Percentiles rank a stretch among this genome's conserved stretches.
Evolutionary conservation across 148 eudicot species (phyloP).

Genomic region (Talinum fruticosum): DNA sequence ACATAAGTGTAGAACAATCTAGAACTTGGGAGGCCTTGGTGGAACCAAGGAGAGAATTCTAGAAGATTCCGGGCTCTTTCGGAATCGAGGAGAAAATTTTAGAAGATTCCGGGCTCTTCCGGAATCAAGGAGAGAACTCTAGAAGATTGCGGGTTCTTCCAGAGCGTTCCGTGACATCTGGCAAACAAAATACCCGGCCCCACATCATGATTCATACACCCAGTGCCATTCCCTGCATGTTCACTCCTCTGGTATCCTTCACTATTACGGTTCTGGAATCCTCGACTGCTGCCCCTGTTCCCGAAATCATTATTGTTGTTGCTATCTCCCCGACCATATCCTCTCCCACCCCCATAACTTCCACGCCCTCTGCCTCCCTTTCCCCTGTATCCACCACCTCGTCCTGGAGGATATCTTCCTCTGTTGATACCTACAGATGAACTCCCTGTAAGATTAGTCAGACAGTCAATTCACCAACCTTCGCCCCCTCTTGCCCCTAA

Average conservation of each 20-base stretch:
- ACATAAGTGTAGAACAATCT: no score
- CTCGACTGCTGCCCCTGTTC: constrained; percentile 41
- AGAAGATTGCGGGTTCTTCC: no score
- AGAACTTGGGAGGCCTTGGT: no score
- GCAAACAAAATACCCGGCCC: constrained; percentile 35
- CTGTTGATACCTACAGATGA: constrained; percentile 42
- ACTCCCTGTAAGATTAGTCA: not conserved
- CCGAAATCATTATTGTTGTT: constrained; percentile 44
- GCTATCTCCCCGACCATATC: constrained; percentile 54
- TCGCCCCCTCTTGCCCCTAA: not conserved
- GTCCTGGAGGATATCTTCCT: constrained; percentile 32
- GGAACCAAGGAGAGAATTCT: no score
- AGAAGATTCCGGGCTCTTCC: no score
- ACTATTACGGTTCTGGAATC: constrained; percentile 42
- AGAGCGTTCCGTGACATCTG: no score
- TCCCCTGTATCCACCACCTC: constrained; percentile 67
- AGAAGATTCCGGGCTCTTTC: no score
- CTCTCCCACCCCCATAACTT: constrained; percentile 27
- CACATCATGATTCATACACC: constrained; percentile 45
- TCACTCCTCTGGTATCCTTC: constrained; percentile 36
- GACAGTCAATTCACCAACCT: not conserved
- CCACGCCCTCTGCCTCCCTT: constrained; percentile 76
- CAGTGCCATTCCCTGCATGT: constrained; percentile 25
- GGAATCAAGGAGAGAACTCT: no score
- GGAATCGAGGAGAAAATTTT: no score